Conservation (phyloP, 768 basidiomycete species). For the Dentipellis sp. region DNA sequence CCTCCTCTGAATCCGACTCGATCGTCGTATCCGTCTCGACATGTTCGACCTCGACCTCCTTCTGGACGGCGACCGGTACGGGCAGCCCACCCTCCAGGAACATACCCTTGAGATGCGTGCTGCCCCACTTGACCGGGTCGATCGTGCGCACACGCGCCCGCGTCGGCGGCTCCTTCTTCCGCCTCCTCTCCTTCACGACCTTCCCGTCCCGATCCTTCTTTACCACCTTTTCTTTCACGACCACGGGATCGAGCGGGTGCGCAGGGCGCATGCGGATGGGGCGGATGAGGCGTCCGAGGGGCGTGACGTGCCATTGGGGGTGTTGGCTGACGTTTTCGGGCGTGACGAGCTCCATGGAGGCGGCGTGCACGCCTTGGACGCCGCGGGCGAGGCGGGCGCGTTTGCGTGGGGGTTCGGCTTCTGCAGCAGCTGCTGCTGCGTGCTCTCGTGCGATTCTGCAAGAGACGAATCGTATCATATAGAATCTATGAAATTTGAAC, state of each 20-base stretch:
- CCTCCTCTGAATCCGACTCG: neutral
- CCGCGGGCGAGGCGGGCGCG: conserved; percentile 27
- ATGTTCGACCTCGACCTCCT: neutral
- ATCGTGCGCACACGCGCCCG: conserved; percentile 59
- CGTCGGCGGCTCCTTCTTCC: conserved; percentile 38
- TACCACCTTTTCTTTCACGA: conserved; percentile 9
- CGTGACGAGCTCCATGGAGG: conserved; percentile 59
- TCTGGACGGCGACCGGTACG: neutral
- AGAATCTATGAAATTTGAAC: neutral
- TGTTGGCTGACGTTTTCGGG: conserved; percentile 42
- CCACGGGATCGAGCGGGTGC: conserved; percentile 35
- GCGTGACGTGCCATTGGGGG: conserved; percentile 61
- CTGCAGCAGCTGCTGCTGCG: conserved; percentile 14
- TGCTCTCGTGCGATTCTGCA: conserved; percentile 29
- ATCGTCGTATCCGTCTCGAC: neutral
- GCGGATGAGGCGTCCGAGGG: conserved; percentile 53
- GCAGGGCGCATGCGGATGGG: conserved; percentile 65
- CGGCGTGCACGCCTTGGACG: conserved; percentile 34
- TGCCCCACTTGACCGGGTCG: conserved; percentile 66
- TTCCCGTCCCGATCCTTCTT: conserved; percentile 15
- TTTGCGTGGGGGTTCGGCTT: conserved; percentile 33
- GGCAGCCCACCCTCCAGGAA: conserved; percentile 36
- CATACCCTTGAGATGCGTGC: conserved; percentile 58
- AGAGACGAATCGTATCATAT: too few species aligned
- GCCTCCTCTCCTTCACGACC: conserved; percentile 30